phyloP scores from a whole-genome alignment of 75 land plant genomes.

The Selaginella tamariscina region DNA sequence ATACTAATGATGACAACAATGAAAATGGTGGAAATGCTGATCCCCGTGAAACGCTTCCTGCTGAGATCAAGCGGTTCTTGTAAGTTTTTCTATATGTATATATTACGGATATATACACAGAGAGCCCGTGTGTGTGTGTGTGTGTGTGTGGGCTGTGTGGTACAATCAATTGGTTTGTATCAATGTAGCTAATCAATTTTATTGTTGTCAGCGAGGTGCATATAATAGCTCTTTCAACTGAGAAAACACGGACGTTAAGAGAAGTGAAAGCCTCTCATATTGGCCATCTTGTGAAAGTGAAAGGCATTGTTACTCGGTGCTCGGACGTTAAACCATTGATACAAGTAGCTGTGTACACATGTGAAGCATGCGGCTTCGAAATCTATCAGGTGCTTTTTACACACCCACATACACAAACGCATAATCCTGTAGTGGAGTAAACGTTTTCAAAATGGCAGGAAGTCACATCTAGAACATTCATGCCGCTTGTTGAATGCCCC shows the following conservation, averaged over 20 bases:
- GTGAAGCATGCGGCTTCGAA: slow-evolving; percentile 93
- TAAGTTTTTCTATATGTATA: too few species aligned
- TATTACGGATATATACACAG: too few species aligned
- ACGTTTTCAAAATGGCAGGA: slow-evolving; percentile 38
- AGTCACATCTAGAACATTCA: slow-evolving; percentile 83
- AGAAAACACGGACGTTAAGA: slow-evolving; percentile 49
- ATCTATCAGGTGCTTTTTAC: slow-evolving; percentile 66
- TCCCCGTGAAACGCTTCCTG: slow-evolving; percentile 67
- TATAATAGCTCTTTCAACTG: slow-evolving; percentile 57
- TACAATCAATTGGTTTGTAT: neutral
- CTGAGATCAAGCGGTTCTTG: slow-evolving; percentile 88
- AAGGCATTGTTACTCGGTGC: slow-evolving; percentile 88
- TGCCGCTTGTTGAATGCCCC: slow-evolving; percentile 94
- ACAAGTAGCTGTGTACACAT: slow-evolving; percentile 96
- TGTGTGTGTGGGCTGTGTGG: neutral
- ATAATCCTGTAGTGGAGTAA: too few species aligned
- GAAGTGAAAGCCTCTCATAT: slow-evolving; percentile 81
- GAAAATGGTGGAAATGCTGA: slow-evolving; percentile 58
- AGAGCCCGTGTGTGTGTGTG: too few species aligned
- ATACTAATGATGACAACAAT: slow-evolving; percentile 46
- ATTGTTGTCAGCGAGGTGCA: slow-evolving; percentile 56
- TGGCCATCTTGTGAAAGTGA: slow-evolving; percentile 83
- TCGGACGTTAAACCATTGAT: slow-evolving; percentile 97
- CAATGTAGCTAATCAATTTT: neutral
- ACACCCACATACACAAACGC: neutral